A percentile compares a stretch with the other conserved stretches of the same genome.
These are phyloP conservation scores for Alternaria novae-zelandiae DNA, from an alignment of 2,329 filamentous ascomycete species.

Conservation along the genomic window DNA sequence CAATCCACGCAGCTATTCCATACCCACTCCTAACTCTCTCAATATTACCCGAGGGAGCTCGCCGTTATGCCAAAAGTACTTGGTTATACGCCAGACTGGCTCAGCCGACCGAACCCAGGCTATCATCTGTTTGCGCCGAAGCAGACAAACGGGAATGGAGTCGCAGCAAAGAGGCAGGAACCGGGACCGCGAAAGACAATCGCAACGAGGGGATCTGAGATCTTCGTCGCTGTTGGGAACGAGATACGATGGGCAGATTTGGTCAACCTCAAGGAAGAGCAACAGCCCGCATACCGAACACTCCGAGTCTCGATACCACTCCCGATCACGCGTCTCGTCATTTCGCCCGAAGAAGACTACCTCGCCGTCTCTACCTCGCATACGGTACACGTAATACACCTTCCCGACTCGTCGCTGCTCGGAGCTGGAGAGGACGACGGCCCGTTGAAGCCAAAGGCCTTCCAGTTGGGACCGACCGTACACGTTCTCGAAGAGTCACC, in stretches of 20 bases:
- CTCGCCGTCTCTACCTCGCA: conserved; percentile 86
- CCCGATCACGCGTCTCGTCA: conserved; percentile 81
- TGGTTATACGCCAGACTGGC: conserved; percentile 85
- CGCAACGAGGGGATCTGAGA: conserved; percentile 80
- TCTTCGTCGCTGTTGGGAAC: conserved; percentile 87
- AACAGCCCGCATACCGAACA: conserved; percentile 45
- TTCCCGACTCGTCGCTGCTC: conserved; percentile 81
- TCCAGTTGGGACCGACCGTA: conserved; percentile 88
- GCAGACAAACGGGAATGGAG: conserved; percentile 45
- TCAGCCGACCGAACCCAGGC: conserved; percentile 77
- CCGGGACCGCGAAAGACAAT: conserved; percentile 66
- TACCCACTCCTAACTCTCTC: conserved; percentile 5
- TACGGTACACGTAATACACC: conserved; percentile 84
- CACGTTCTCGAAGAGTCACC: conserved; percentile 87
- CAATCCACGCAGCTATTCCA: conserved; percentile 1
- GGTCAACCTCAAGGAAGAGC: conserved; percentile 72
- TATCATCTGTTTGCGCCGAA: conserved; percentile 74
- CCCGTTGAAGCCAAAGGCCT: conserved; percentile 81
- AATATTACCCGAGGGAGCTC: not conserved
- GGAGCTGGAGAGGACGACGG: conserved; percentile 67
- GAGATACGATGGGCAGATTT: conserved; percentile 93
- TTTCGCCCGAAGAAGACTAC: conserved; percentile 82
- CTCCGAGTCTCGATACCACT: conserved; percentile 80
- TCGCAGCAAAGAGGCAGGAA: conserved; percentile 32
- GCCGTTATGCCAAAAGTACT: conserved; percentile 81